phyloP scores from a whole-genome alignment of 495 filamentous ascomycete genomes.

The Penicillium pulvis region DNA sequence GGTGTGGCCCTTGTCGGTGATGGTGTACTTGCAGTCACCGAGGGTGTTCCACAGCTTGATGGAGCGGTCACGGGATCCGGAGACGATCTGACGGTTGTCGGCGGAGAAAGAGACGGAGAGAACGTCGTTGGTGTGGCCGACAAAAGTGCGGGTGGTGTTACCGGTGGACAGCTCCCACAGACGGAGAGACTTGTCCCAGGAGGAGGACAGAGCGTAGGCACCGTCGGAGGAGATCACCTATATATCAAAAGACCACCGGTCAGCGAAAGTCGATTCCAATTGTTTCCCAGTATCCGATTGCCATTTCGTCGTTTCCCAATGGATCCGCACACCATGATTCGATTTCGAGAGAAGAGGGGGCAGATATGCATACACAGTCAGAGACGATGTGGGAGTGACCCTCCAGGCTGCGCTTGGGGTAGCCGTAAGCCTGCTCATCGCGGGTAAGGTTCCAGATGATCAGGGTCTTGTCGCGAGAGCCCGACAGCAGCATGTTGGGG shows the following conservation, averaged over 20 bases:
- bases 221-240: constrained; percentile 99
- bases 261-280: constrained; percentile 34
- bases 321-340: constrained; percentile 9
- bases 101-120: constrained; percentile 99
- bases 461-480: constrained; percentile 94
- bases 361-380: constrained; percentile 82
- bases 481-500: constrained; percentile 99
- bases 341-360: constrained; percentile 15
- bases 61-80: constrained; percentile 92
- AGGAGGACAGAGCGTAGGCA: constrained; percentile 97
- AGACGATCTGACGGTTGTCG: constrained; percentile 99
- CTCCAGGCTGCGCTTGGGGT: constrained; percentile 97
- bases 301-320: constrained; percentile 22
- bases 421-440: constrained; percentile 95
- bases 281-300: constrained; percentile 9
- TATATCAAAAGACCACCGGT: constrained; percentile 34
- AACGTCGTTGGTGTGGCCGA: constrained; percentile 98
- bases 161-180: constrained; percentile 98
- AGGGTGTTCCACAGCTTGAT: constrained; percentile 99
- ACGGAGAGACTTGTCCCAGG: constrained; percentile 99
- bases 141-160: constrained; percentile 94
- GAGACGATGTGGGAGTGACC: constrained; percentile 99
- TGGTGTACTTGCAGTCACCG: constrained; percentile 99
- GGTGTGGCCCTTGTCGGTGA: constrained; percentile 99
- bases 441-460: constrained; percentile 99